phyloP scores from a whole-genome alignment of 495 filamentous ascomycete species.

The Sporormia fimetaria region DNA sequence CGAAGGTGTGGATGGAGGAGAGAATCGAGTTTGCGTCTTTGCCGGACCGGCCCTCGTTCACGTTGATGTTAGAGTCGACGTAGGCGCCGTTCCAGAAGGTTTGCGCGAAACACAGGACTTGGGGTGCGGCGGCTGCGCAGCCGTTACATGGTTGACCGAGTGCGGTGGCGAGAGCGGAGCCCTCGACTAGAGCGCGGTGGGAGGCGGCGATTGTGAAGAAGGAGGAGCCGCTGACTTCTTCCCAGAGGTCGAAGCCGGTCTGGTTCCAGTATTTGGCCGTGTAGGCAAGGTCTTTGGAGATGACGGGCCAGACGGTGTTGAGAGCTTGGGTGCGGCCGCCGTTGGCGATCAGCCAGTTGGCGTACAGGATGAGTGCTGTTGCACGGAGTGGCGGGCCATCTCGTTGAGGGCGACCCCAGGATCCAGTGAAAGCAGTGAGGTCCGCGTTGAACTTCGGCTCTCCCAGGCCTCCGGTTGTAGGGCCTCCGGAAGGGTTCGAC shows the following conservation, averaged over 20 bases:
- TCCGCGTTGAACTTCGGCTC: slow-evolving; percentile 54
- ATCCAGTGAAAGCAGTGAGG: slow-evolving; percentile 46
- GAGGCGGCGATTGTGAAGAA: slow-evolving; percentile 47
- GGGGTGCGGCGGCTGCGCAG: slow-evolving; percentile 47
- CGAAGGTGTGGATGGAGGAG: slow-evolving; percentile 52
- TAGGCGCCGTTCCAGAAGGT: slow-evolving; percentile 51
- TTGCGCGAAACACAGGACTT: slow-evolving; percentile 50
- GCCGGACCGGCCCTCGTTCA: slow-evolving; percentile 39
- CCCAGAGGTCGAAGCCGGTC: slow-evolving; percentile 62
- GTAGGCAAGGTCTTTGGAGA: slow-evolving; percentile 57
- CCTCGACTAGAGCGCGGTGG: slow-evolving; percentile 49
- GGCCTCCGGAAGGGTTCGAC: slow-evolving; percentile 48
- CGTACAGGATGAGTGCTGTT: slow-evolving; percentile 41
- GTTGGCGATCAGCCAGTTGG: slow-evolving; percentile 38
- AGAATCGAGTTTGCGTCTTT: slow-evolving; percentile 54
- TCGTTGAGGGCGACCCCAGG: slow-evolving; percentile 60
- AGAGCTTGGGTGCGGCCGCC: slow-evolving; percentile 36
- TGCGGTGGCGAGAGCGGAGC: slow-evolving; percentile 43
- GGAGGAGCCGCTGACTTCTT: slow-evolving; percentile 52
- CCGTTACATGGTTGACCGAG: slow-evolving; percentile 35
- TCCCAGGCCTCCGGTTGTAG: slow-evolving; percentile 36
- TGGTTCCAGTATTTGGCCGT: slow-evolving; percentile 61
- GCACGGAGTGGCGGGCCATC: slow-evolving; percentile 63
- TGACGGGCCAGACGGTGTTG: slow-evolving; percentile 47
- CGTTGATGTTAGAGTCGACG: slow-evolving; percentile 44